phyloP scores from a whole-genome alignment of 345 rosid species.

The Reutealis trisperma region DNA sequence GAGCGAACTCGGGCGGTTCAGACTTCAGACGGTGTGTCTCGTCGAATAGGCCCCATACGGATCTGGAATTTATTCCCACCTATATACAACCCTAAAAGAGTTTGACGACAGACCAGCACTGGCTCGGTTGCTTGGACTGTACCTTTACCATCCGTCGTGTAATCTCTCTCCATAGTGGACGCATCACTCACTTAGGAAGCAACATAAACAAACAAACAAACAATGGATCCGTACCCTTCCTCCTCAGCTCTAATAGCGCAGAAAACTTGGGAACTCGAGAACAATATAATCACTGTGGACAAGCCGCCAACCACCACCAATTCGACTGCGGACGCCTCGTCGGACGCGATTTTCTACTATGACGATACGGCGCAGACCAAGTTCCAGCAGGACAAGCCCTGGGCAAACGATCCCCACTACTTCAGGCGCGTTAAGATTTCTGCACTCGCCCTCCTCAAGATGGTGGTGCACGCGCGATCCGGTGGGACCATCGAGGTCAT shows the following conservation, averaged over 20 bases:
- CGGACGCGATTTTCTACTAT: constrained; percentile 85
- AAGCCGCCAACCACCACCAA: constrained; percentile 30
- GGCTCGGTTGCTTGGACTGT: background rate
- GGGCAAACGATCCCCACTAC: constrained; percentile 91
- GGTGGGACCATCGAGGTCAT: constrained; percentile 99
- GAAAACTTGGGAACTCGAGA: constrained; percentile 98
- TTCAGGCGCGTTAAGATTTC: constrained; percentile 97
- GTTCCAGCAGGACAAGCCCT: constrained; percentile 92
- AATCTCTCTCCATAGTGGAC: background rate
- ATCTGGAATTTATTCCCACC: background rate
- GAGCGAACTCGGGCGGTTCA: background rate
- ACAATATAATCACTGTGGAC: constrained; percentile 69
- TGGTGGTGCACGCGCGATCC: constrained; percentile 99
- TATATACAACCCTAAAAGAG: background rate
- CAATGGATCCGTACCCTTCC: constrained; percentile 45
- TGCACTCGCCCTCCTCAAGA: constrained; percentile 96
- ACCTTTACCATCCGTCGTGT: too few species aligned
- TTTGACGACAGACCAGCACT: background rate
- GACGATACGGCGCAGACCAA: constrained; percentile 62
- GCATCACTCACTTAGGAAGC: background rate
- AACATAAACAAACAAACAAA: background rate
- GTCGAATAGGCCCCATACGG: background rate
- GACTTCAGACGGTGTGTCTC: background rate
- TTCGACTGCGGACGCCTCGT: constrained; percentile 37
- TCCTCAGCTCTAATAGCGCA: constrained; percentile 62